These are phyloP conservation scores for Cynara cardunculus DNA, from an alignment of 129 eudicot genomes.

Conservation along the genomic window DNA sequence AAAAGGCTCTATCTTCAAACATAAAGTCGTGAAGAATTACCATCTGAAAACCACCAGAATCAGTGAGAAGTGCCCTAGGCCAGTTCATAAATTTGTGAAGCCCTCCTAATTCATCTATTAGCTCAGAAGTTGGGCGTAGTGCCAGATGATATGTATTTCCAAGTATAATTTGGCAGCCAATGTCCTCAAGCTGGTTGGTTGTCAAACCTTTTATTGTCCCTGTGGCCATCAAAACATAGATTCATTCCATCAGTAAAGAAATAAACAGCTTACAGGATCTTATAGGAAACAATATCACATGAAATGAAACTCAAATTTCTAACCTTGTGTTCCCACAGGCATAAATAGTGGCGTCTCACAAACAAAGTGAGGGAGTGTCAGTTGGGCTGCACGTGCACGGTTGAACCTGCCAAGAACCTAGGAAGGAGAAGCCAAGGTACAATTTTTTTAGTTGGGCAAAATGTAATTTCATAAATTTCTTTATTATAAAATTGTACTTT, in stretches of 20 bases:
- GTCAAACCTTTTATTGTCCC: conserved; percentile 98
- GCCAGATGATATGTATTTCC: conserved; percentile 95
- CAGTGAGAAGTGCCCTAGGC: conserved; percentile 96
- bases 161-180: conserved; percentile 95
- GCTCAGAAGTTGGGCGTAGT: conserved; percentile 87
- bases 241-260: neutral
- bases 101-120: conserved; percentile 85
- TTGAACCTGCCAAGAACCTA: conserved; percentile 90
- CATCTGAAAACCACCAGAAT: conserved; percentile 99
- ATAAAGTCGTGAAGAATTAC: conserved; percentile 26
- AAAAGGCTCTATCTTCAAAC: neutral
- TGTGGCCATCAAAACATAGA: conserved; percentile 30
- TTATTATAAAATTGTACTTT: too few relatives aligned
- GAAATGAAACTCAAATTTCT: conserved; percentile 2
- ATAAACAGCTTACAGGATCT: neutral
- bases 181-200: conserved; percentile 83
- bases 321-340: conserved; percentile 99
- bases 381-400: conserved; percentile 87
- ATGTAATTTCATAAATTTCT: too few relatives aligned
- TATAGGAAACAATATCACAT: neutral
- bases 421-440: conserved; percentile 1
- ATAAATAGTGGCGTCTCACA: conserved; percentile 90
- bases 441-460: neutral
- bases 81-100: conserved; percentile 96
- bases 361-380: conserved; percentile 75